Evolutionary conservation across 768 basidiomycete genomes (phyloP).

Genomic region (Dacryopinax primogenitus): DNA sequence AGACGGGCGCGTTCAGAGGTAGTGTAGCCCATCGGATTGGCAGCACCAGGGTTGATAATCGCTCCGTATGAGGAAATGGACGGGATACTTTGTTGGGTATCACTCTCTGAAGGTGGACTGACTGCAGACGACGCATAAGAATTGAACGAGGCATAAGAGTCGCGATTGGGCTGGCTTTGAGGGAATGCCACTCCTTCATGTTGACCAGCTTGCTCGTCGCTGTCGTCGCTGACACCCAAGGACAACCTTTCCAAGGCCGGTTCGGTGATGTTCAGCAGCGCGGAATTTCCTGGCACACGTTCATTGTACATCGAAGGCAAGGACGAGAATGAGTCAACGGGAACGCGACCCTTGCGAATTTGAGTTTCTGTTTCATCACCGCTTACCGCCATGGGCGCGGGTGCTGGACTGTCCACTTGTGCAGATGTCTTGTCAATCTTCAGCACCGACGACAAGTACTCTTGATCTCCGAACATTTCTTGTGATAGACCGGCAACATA

Average conservation of each 20-base stretch:
- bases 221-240: not conserved
- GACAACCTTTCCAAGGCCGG: not conserved
- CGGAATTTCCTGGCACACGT: not conserved
- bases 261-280: not conserved
- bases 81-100: not conserved
- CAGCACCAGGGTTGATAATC: not conserved
- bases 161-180: not conserved
- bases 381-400: not conserved
- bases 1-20: not conserved
- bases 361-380: not conserved
- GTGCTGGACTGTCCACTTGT: not conserved
- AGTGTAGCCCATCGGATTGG: not conserved
- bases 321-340: not conserved
- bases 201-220: not conserved
- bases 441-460: not conserved
- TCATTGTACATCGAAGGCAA: conserved; percentile 1
- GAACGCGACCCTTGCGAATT: not conserved
- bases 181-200: not conserved
- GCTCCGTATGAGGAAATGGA: not conserved
- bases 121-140: not conserved
- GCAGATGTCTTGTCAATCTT: not conserved
- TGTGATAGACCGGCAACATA: not conserved
- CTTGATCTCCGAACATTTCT: not conserved
- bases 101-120: not conserved
- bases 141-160: not conserved